These are phyloP conservation scores for Paecilomyces niveus DNA, from an alignment of 2,329 filamentous ascomycete species.

Conservation along the genomic window DNA sequence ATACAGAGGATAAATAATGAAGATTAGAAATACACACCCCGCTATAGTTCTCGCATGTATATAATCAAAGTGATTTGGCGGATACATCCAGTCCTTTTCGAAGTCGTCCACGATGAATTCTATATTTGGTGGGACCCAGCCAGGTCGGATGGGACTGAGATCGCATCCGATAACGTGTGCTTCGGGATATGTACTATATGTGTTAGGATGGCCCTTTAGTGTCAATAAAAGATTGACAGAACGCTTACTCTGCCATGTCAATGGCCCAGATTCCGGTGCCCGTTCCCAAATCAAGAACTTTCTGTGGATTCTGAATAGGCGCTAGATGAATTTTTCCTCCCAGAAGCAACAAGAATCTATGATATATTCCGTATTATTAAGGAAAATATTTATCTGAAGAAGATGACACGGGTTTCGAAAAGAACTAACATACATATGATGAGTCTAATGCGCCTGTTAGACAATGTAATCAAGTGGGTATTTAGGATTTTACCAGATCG, in stretches of 20 bases:
- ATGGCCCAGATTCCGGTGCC: not conserved
- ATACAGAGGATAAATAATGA: not conserved
- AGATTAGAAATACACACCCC: not conserved
- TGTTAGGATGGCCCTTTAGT: too few relatives aligned
- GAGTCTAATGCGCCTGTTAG: not conserved
- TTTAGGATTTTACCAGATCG: not conserved
- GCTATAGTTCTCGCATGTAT: not conserved
- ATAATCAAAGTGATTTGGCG: not conserved
- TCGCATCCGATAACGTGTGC: slow-evolving; percentile 13
- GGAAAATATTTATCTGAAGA: not conserved
- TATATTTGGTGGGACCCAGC: slow-evolving; percentile 51
- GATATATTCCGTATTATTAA: not conserved
- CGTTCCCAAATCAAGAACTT: not conserved
- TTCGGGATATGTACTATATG: not conserved
- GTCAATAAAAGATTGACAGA: too few relatives aligned
- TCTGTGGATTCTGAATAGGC: not conserved
- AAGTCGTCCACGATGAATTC: slow-evolving; percentile 57
- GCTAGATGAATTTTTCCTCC: not conserved
- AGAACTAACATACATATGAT: not conserved
- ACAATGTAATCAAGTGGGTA: not conserved
- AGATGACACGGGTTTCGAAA: not conserved
- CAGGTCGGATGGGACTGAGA: slow-evolving; percentile 17
- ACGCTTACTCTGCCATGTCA: too few relatives aligned
- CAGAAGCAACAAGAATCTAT: not conserved
- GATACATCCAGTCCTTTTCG: slow-evolving; percentile 49